Evolutionary conservation across 768 basidiomycete genomes (phyloP), one percentile per base, ranked within the genome.

Genomic region (Calocybe gangraenosa): DNA sequence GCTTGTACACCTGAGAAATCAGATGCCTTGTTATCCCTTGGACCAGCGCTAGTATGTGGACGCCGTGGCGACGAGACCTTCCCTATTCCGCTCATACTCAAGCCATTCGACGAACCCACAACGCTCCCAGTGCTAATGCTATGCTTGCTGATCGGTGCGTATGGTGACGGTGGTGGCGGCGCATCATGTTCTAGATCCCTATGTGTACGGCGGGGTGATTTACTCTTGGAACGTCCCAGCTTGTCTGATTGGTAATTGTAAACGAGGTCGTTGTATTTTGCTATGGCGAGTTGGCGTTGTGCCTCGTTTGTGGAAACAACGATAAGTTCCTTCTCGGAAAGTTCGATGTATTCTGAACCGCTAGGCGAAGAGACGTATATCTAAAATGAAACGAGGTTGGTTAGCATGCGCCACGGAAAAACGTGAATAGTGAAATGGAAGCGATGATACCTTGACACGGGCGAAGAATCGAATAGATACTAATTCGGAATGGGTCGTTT

Each of bases 1-100:
- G 40, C 51, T 22, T 45, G 47, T 32, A 32, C 45, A 10, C 32
- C 22, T 11, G 55, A 58, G 49, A 65, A 66, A 41, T 60, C 64
- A 40, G 61, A 60, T 22, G 71, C 59, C 58, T 70, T 73, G 57
- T 70, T 73, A 56, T 86, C 84, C 47, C 81, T 68, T 20, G 79
- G 81, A 10, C 85, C 84, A n/a, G 82, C 83, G 47, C 81, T 83
- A 18, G 85, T 87, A 57, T 88, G 84, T 25, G 85, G 85, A 37
- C 85, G 66, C 47, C 80, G 71, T 31, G 65, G 59, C 35, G 61
- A 52, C 15, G 50, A 18, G 13, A 42, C 50, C 38, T 50, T 51
- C 42, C 37, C 31, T 11, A 38, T 20, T 40, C 34, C 46, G 25
- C 21, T 30, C 14, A 41, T 43, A 22, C 44, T 32, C 10, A 30